Evolutionary conservation across 2,329 filamentous ascomycete genomes (phyloP).

Genomic region (Phoma herbarum): DNA sequence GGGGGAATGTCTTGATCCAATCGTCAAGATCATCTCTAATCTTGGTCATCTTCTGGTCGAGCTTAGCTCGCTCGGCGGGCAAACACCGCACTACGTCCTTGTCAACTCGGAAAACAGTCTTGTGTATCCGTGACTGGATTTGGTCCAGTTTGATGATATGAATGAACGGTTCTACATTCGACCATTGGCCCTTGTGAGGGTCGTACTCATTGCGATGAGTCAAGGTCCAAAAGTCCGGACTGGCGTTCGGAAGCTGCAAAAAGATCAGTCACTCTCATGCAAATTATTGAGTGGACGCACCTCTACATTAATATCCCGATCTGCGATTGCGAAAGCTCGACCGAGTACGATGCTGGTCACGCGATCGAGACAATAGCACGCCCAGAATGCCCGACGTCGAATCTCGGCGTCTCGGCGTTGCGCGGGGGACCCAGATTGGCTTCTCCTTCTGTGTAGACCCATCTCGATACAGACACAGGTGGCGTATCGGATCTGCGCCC

Average conservation of each 20-base stretch:
- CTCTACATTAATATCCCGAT: slow-evolving; percentile 42
- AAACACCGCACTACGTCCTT: slow-evolving; percentile 24
- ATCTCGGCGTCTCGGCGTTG: slow-evolving; percentile 35
- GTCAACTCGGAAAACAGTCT: slow-evolving; percentile 39
- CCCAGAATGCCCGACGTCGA: slow-evolving; percentile 38
- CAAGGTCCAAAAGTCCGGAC: slow-evolving; percentile 32
- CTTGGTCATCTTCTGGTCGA: slow-evolving; percentile 31
- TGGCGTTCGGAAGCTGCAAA: slow-evolving; percentile 32
- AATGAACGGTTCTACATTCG: slow-evolving; percentile 38
- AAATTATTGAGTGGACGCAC: slow-evolving; percentile 8
- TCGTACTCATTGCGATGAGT: slow-evolving; percentile 31
- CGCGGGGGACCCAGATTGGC: slow-evolving; percentile 21
- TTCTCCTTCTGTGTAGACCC: slow-evolving; percentile 40
- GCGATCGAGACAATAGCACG: slow-evolving; percentile 40
- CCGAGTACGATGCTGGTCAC: slow-evolving; percentile 39
- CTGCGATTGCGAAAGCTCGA: slow-evolving; percentile 38
- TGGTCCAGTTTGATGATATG: slow-evolving; percentile 39
- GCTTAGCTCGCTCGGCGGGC: slow-evolving; percentile 26
- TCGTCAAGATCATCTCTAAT: slow-evolving; percentile 33
- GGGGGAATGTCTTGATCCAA: slow-evolving; percentile 31
- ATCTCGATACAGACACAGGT: slow-evolving; percentile 41
- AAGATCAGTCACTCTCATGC: background rate
- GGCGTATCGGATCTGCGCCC: slow-evolving; percentile 40
- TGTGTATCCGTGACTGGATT: slow-evolving; percentile 39
- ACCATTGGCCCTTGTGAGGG: slow-evolving; percentile 25